A percentile compares a stretch with the other conserved stretches of the same genome.
These are phyloP conservation scores for Wickerhamomyces sp. DNA, from an alignment of 1,139 yeast species.

Conservation along the genomic window DNA sequence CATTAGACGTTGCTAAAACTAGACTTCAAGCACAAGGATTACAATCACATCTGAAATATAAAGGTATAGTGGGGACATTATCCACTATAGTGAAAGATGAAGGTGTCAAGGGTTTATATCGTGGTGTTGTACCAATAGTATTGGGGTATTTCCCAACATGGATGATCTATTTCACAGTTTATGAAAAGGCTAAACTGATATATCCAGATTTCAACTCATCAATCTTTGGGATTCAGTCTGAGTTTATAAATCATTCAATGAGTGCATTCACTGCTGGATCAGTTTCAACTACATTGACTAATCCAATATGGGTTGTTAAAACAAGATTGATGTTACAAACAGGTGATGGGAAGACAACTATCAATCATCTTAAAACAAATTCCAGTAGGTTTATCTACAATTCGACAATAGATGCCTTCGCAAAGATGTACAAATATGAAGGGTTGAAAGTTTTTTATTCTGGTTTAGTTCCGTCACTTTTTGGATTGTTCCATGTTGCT, in stretches of 20 bases:
- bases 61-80: slow-evolving; percentile 59
- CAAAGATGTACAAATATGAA: slow-evolving; percentile 71
- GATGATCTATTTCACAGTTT: slow-evolving; percentile 91
- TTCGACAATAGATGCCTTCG: slow-evolving; percentile 82
- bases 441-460: slow-evolving; percentile 83
- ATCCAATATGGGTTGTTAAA: slow-evolving; percentile 97
- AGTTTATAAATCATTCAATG: slow-evolving; percentile 58
- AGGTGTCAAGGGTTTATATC: slow-evolving; percentile 76
- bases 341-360: slow-evolving; percentile 37
- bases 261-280: slow-evolving; percentile 91
- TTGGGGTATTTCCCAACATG: slow-evolving; percentile 96
- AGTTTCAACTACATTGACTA: slow-evolving; percentile 79
- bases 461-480: slow-evolving; percentile 84
- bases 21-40: slow-evolving; percentile 89
- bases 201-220: slow-evolving; percentile 34
- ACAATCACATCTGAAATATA: slow-evolving; percentile 32
- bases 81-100: slow-evolving; percentile 65
- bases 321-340: slow-evolving; percentile 91
- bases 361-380: slow-evolving; percentile 16
- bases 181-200: slow-evolving; percentile 66
- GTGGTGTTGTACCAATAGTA: slow-evolving; percentile 88
- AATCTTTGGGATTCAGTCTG: slow-evolving; percentile 35
- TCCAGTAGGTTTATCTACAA: slow-evolving; percentile 43
- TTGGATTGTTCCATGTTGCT: slow-evolving; percentile 91
- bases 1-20: slow-evolving; percentile 91